phyloP scores from a whole-genome alignment of 495 filamentous ascomycete species.

The Annulohypoxylon nitens region DNA sequence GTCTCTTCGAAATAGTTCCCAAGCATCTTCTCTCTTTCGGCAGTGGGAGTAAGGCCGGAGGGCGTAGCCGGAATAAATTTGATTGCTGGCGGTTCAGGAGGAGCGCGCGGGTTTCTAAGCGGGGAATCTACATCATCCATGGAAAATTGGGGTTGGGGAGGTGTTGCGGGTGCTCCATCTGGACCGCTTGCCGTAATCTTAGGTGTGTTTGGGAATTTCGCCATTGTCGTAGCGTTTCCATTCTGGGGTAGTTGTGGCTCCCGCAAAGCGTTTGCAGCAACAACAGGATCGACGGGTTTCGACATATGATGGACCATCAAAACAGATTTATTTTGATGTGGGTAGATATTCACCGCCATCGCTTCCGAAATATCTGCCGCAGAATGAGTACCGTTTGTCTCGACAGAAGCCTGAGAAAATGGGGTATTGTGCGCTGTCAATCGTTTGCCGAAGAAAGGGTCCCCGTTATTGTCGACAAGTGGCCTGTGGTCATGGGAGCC shows the following conservation, averaged over 20 bases:
- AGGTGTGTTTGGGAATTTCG: conserved; percentile 44
- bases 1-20: conserved; percentile 61
- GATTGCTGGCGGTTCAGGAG: conserved; percentile 69
- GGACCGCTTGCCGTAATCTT: conserved; percentile 54
- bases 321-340: conserved; percentile 87
- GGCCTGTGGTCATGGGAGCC: conserved; percentile 50
- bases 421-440: conserved; percentile 67
- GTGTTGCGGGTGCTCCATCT: conserved; percentile 60
- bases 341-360: conserved; percentile 82
- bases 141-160: conserved; percentile 60
- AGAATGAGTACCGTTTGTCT: conserved; percentile 63
- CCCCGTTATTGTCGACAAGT: conserved; percentile 63
- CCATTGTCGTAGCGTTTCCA: conserved; percentile 26
- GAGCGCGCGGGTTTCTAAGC: conserved; percentile 79
- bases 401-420: conserved; percentile 71
- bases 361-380: conserved; percentile 77
- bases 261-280: conserved; percentile 43
- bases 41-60: conserved; percentile 63
- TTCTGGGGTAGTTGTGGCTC: conserved; percentile 21
- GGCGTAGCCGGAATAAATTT: conserved; percentile 83
- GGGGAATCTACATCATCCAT: conserved; percentile 73
- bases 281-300: conserved; percentile 46
- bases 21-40: conserved; percentile 68
- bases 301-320: conserved; percentile 80
- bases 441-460: conserved; percentile 67